Base-by-base conservation (phyloP, 257 asterid species). In the Solanum chaucha region DNA sequence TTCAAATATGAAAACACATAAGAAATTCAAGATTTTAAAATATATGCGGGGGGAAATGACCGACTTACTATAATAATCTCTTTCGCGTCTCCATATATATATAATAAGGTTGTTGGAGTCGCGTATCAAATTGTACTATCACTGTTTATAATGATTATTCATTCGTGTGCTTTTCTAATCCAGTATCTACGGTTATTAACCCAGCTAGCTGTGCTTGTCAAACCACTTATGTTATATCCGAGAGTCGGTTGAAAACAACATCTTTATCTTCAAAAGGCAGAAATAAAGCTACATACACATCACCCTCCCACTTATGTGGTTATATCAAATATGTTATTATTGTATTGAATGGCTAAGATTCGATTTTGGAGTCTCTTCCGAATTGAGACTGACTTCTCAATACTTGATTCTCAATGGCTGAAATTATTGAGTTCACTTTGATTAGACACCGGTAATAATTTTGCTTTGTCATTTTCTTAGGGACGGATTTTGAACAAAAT, bases 61-160 rank as follows among this genome's bases (percentile, higher is more conserved):
- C 3, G 22, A 68, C 74, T 10, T 68, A 67, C 36, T 67, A 28
- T 10, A 68, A 28, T 15, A 28, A 3, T 6, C 38, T 68, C 74
- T 28, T 68, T 68, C 84, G 73, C 30, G 32, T 59, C 28, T 28
- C 28, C 28, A 28, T 28, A 28, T 28, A 28, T 28, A 28, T 28
- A 28, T 28, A 28, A 28, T 28, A 28, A 28, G 28, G 28, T 28
- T 28, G 28, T 28, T 28, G 28, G 28, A 28, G 28, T 68, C 84
- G 73, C 30, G 32, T 59, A 75, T 38, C 20, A 9, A 74, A 41
- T 40, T 40, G 35, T 75, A 51, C 4, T 6, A 90, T 92, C 92
- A 95, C 94, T 96, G 94, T 83, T 87, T 80, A 61, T 61, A 22
- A 24, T 26, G 74, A 61, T 61, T 22, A n/a, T 22, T 38, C 44